Evolutionary conservation across 2,329 filamentous ascomycete species (phyloP).

Genomic region (Pseudocercospora crystallina): DNA sequence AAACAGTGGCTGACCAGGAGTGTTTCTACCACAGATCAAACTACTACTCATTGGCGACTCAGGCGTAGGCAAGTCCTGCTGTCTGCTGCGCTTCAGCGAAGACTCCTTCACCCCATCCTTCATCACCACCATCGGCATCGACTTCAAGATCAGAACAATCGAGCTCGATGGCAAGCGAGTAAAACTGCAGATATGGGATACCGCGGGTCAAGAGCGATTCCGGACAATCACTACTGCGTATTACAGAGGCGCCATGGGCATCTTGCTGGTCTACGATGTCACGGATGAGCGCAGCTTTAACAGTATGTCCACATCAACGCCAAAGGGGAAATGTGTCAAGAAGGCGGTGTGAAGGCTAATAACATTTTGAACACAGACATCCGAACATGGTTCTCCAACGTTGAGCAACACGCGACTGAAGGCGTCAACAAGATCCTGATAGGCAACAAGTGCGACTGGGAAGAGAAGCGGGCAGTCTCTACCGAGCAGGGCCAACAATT

Average conservation of each 20-base stretch:
- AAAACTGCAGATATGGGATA: constrained; percentile 99
- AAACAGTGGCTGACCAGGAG: constrained; percentile 17
- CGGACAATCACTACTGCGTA: constrained; percentile 98
- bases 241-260: constrained; percentile 97
- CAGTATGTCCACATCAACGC: constrained; percentile 60
- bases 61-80: constrained; percentile 95
- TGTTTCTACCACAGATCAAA: constrained; percentile 69
- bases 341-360: neutral
- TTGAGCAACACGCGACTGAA: constrained; percentile 96
- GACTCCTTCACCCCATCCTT: constrained; percentile 97
- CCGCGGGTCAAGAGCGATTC: constrained; percentile 96
- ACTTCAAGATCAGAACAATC: constrained; percentile 99
- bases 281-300: constrained; percentile 95
- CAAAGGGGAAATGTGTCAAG: neutral
- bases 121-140: constrained; percentile 98
- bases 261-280: constrained; percentile 95
- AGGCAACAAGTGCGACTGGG: constrained; percentile 99
- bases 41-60: constrained; percentile 95
- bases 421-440: constrained; percentile 99
- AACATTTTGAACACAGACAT: constrained; percentile 68
- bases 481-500: constrained; percentile 91
- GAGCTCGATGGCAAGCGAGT: constrained; percentile 98
- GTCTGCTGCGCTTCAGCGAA: constrained; percentile 92
- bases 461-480: constrained; percentile 93
- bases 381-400: constrained; percentile 98